Base-by-base conservation (phyloP, 2,329 filamentous ascomycete species). In the Didymella segeticola region DNA sequence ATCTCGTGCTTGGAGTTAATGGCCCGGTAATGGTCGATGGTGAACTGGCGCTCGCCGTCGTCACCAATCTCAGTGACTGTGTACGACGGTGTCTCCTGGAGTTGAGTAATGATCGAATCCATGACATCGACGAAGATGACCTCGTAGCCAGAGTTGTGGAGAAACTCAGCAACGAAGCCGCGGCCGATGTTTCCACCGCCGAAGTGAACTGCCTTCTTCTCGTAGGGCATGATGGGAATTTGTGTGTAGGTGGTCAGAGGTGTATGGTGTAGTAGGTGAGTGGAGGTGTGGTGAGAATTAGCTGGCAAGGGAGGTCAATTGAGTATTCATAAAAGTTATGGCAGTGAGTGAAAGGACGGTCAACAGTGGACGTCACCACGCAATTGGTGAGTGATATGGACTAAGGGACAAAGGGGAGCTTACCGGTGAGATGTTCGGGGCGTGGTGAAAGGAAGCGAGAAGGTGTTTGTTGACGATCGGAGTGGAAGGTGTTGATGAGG, bases 81-180 rank as follows among this genome's bases (percentile, higher is more conserved):
- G 84, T 98, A 99, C 12, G 86, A 89, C 50, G 86, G 82, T 42
- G 85, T 83, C 17, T 82, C 78, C 74, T 98, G 91, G 64, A 99
- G 85, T 47, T 83, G 78, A 67, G 93, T 82, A 74, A 98, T 95
- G 59, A 97, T 81, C 57, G 79, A 79, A 74, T 93, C 91, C 79
- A 92, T 88, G 63, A 99, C 93, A 82, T 99, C 95, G 67, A 96
- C 89, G 72, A 99, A 98, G 80, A 98, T 83, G 69, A 99, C 93
- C 73, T 97, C 91, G 75, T 93, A 99, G 73, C 91, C 93, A 11
- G 93, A 95, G 77, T 96, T 89, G 82, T 96, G 91, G 33, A 98
- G 86, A 80, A 97, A 95, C 69, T 75, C 73, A 58, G 75, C 75
- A 33, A 78, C 75, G 64, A 76, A 75, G 66, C 75, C 79, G 73